Base-by-base conservation (phyloP, 2,329 filamentous ascomycete species). In the Colletotrichum sp. region DNA sequence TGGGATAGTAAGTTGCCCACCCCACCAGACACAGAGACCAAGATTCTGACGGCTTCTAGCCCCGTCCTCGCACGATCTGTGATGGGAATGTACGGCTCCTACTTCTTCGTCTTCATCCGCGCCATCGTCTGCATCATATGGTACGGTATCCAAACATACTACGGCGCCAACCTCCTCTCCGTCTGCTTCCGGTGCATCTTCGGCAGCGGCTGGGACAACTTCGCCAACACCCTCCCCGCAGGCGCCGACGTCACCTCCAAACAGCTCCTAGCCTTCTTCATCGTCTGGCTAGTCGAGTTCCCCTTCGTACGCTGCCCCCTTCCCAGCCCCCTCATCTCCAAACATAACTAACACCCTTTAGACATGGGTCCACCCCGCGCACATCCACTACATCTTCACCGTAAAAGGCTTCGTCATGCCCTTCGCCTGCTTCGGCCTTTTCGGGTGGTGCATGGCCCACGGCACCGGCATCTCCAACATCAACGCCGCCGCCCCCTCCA, bases 81-180 rank as follows among this genome's bases (percentile, higher is more conserved):
- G 26, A 85, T 85, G 83, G 85, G 85, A 18, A 85, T 85, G 79
- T 87, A 84, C 80, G 85, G 85, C n/a, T 82, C 85, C 3, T 85
- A 85, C 75, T 85, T 87, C 74, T 82, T 85, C 73, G 81, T 87
- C 57, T 84, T 82, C 76, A 82, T 82, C 66, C 80, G 83, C 9
- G 81, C 81, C 10, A 78, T 82, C 24, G 79, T 84, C 8, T 82
- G 81, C 71, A 81, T 83, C 32, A 82, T 83, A 57, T 83, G 81
- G 81, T 81, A 80, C 32, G 78, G 79, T 15, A 79, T 80, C 44
- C 79, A 80, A 44, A 79, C 76, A 0, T 80, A 76, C 71, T 81
- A 80, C 72, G 79, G 79, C 30, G 80, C 78, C 4, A 80, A 79
- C 65, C 44, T 81, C 8, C 36, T 81, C 9, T 79, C 77, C 13